Conservation (phyloP, 352 stramenopile species). For the Globisporangium canariense region DNA sequence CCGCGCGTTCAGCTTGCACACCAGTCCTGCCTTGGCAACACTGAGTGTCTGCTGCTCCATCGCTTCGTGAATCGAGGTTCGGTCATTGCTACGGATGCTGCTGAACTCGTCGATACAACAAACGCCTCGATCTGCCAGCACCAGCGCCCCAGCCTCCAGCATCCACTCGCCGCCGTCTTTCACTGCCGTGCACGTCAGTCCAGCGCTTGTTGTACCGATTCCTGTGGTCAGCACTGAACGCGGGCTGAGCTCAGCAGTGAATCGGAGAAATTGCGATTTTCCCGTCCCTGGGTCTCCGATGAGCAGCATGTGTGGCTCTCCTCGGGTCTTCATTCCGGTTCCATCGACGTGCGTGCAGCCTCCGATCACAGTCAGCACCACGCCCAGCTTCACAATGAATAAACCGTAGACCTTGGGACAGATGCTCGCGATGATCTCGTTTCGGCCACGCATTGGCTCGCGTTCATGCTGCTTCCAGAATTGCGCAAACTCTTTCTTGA, state of each 20-base stretch:
- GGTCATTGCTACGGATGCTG: slow-evolving; percentile 92
- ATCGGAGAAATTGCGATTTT: slow-evolving; percentile 96
- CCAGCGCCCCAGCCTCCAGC: slow-evolving; percentile 94
- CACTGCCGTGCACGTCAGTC: slow-evolving; percentile 95
- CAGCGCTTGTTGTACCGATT: slow-evolving; percentile 94
- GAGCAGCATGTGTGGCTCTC: slow-evolving; percentile 84
- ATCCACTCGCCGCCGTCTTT: slow-evolving; percentile 95
- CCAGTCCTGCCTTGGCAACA: slow-evolving; percentile 96
- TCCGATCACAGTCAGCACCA: slow-evolving; percentile 92
- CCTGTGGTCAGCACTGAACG: slow-evolving; percentile 96
- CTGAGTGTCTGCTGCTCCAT: slow-evolving; percentile 98
- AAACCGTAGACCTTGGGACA: slow-evolving; percentile 95
- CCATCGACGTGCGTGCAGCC: slow-evolving; percentile 76
- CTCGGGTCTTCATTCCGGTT: slow-evolving; percentile 72
- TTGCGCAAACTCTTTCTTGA: slow-evolving; percentile 88
- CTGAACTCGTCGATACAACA: slow-evolving; percentile 99
- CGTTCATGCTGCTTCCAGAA: slow-evolving; percentile 80
- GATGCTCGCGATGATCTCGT: slow-evolving; percentile 92
- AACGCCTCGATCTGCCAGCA: slow-evolving; percentile 89
- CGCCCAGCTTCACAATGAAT: slow-evolving; percentile 90
- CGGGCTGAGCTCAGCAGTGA: slow-evolving; percentile 92
- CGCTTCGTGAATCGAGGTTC: slow-evolving; percentile 94
- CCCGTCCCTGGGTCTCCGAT: slow-evolving; percentile 78
- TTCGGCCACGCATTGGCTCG: slow-evolving; percentile 59
- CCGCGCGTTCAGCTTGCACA: slow-evolving; percentile 95